Conservation (phyloP, 495 filamentous ascomycete genomes). For the Xanthoparmelia taractica region DNA sequence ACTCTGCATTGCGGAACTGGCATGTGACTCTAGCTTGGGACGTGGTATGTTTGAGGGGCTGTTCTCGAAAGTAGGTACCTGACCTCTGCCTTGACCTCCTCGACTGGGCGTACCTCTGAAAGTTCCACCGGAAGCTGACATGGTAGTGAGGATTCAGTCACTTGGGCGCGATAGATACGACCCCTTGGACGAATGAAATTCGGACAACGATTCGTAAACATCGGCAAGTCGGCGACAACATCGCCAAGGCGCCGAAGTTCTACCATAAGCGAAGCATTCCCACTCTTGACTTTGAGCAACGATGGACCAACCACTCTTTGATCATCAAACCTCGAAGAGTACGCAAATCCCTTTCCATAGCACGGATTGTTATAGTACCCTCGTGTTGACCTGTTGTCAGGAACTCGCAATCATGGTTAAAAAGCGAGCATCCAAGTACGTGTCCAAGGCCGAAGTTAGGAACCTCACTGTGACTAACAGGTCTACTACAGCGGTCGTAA, state of each 20-base stretch:
- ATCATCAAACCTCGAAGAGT: conserved; percentile 4
- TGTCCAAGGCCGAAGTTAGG: conserved; percentile 3
- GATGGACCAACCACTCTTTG: background rate
- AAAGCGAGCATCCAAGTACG: conserved; percentile 98
- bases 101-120: conserved; percentile 55
- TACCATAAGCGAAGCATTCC: conserved; percentile 13
- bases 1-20: conserved; percentile 46
- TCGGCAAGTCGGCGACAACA: background rate
- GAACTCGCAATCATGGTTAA: conserved; percentile 91
- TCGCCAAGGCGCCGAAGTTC: background rate
- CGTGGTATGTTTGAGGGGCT: conserved; percentile 71
- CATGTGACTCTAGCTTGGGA: conserved; percentile 62
- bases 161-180: conserved; percentile 7
- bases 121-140: conserved; percentile 53
- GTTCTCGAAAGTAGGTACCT: conserved; percentile 58
- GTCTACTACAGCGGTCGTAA: conserved; percentile 71
- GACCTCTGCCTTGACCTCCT: conserved; percentile 50
- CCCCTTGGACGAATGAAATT: conserved; percentile 4
- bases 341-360: too few species aligned
- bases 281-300: conserved; percentile 8
- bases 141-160: conserved; percentile 27
- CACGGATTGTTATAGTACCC: too few species aligned
- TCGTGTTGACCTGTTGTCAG: too few species aligned
- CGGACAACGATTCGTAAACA: conserved; percentile 16
- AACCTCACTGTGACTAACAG: conserved; percentile 25